phyloP scores from a whole-genome alignment of 2,329 filamentous ascomycete genomes.

The Aspergillus ustus region DNA sequence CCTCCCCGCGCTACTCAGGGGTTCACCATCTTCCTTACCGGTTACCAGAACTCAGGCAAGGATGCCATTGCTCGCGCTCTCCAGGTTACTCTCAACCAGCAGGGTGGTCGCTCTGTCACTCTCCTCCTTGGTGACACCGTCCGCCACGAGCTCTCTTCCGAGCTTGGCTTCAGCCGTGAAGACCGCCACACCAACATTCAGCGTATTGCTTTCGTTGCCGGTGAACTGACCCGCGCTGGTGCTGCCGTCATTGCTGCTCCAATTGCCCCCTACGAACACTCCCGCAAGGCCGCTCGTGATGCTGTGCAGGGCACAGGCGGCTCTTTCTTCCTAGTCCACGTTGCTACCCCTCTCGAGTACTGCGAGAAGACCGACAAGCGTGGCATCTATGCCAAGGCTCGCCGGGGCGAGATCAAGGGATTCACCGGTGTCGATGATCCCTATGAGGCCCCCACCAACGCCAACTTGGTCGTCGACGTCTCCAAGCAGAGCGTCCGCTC shows the following conservation, averaged over 20 bases:
- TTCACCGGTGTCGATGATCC: constrained; percentile 99
- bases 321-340: constrained; percentile 93
- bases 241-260: constrained; percentile 95
- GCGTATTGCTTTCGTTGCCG: constrained; percentile 94
- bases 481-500: constrained; percentile 87
- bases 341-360: constrained; percentile 88
- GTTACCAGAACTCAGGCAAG: constrained; percentile 96
- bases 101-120: constrained; percentile 91
- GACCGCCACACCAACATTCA: constrained; percentile 95
- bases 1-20: constrained; percentile 88
- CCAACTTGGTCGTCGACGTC: constrained; percentile 82
- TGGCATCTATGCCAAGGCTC: constrained; percentile 83
- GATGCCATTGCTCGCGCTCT: constrained; percentile 94
- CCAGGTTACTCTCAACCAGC: constrained; percentile 97
- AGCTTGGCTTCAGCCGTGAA: constrained; percentile 91
- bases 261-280: constrained; percentile 87
- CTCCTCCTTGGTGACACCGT: constrained; percentile 96
- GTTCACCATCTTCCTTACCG: constrained; percentile 97
- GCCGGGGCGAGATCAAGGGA: constrained; percentile 90
- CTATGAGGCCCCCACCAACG: constrained; percentile 82
- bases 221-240: constrained; percentile 89
- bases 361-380: constrained; percentile 94
- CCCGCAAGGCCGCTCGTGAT: constrained; percentile 77
- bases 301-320: constrained; percentile 76
- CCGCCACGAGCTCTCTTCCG: constrained; percentile 86